These are phyloP conservation scores for Fusarium sp. DNA, from an alignment of 2,329 filamentous ascomycete genomes.

Conservation along the genomic window DNA sequence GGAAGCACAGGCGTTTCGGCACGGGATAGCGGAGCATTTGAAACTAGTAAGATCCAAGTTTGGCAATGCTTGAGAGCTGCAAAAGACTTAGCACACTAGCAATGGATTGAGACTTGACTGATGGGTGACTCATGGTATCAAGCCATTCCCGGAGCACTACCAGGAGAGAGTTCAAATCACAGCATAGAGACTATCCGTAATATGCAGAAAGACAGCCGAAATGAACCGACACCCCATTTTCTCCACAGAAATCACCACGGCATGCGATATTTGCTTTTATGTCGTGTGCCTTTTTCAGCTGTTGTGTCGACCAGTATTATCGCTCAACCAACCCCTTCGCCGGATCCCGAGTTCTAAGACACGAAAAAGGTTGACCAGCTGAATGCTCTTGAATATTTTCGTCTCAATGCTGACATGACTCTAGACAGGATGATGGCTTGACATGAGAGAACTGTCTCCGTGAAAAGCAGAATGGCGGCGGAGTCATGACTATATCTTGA, in stretches of 20 bases:
- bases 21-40: neutral
- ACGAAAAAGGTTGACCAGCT: neutral
- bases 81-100: neutral
- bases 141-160: neutral
- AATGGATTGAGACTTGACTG: neutral
- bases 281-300: conserved; percentile 17
- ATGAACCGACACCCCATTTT: conserved; percentile 5
- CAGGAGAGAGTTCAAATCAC: conserved; percentile 7
- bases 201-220: neutral
- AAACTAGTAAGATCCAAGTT: neutral
- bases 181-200: neutral
- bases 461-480: neutral
- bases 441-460: neutral
- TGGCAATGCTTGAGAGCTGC: neutral
- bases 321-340: neutral
- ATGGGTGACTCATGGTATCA: conserved; percentile 1
- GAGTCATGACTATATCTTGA: conserved; percentile 5
- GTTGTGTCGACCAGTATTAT: neutral
- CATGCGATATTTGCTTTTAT: conserved; percentile 17
- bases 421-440: neutral
- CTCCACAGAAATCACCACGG: neutral
- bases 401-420: too few relatives aligned
- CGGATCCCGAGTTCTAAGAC: neutral
- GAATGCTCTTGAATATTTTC: neutral
- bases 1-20: conserved; percentile 10